Evolutionary conservation across 352 stramenopile genomes (phyloP), one percentile per base, ranked within the genome.

Genomic region (Stephanocyclus meneghinianus): DNA sequence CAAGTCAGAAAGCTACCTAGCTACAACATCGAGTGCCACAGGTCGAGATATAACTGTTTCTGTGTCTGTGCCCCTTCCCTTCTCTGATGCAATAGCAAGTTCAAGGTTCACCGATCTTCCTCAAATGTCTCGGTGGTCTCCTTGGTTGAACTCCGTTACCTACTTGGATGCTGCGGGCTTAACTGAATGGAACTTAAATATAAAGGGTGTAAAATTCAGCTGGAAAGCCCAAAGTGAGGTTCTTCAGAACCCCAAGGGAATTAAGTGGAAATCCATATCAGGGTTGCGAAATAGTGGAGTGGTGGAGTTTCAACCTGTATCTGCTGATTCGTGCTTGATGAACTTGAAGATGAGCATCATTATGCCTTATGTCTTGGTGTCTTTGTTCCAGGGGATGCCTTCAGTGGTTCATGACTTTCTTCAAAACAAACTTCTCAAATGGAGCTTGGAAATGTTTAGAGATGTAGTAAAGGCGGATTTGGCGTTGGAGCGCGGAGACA

Each of bases 391-490:
- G 44, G 85, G 81, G 35, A 85, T 86, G 59, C 83, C 80, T 26
- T 71, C 83, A 10, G 83, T 89, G 67, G 74, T 91, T 5, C 83
- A 92, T 72, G 81, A 94, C 47, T 94, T 92, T 81, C 72, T 94
- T 18, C 67, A 88, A 61, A 90, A 92, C 63, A 94, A 94, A 75
- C 62, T 93, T 11, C 71, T 94, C 13, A 92, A 92, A 37, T 94
- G 89, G 89, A 92, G 85, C 51, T 73, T 94, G 48, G 89, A 94
- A 80, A 94, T 91, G 85, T 94, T 94, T 69, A 78, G 89, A 71
- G 89, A 94, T 74, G 85, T 90, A 50, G 89, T 94, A 2, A 92
- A 92, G 64, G 87, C 83, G 32, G 89, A 94, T 57, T 70, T 94
- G 40, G 87, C 87, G 35, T 75, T 94, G 37, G 89, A 94, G 77